Conservation (phyloP, 768 basidiomycete genomes). For the Boletus edulis region DNA sequence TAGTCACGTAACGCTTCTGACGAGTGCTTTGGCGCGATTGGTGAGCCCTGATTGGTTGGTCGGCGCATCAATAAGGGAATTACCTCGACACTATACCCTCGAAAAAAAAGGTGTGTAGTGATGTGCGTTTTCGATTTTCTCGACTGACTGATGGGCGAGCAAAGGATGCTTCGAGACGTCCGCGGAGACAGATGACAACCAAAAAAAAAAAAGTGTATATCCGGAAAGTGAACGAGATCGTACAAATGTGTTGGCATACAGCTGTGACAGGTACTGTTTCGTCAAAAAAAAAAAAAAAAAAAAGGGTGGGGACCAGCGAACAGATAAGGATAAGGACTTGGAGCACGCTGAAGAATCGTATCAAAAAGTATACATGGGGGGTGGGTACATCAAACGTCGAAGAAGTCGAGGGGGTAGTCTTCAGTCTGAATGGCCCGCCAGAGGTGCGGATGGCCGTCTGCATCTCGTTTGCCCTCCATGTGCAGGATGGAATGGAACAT, state of each 20-base stretch:
- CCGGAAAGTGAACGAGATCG: slow-evolving; percentile 1
- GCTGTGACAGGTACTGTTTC: slow-evolving; percentile 20
- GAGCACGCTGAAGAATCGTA: neutral
- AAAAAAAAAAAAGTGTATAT: slow-evolving; percentile 1
- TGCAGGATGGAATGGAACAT: slow-evolving; percentile 69
- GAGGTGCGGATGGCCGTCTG: slow-evolving; percentile 47
- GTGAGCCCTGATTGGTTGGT: too few species aligned
- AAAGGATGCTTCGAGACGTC: neutral
- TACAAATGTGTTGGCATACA: slow-evolving; percentile 5
- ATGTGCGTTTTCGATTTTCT: too few species aligned
- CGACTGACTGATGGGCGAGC: too few species aligned
- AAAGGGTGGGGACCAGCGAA: neutral
- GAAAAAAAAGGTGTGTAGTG: too few species aligned
- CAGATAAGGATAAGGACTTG: neutral
- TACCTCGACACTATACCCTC: too few species aligned
- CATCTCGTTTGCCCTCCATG: slow-evolving; percentile 50
- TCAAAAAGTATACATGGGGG: neutral
- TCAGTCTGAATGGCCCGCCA: slow-evolving; percentile 65
- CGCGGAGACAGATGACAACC: slow-evolving; percentile 6
- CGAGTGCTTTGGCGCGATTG: too few species aligned
- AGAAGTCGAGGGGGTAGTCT: slow-evolving; percentile 48
- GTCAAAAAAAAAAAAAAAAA: slow-evolving; percentile 5
- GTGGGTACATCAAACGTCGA: slow-evolving; percentile 21
- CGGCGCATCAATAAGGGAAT: too few species aligned
- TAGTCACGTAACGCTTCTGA: too few species aligned